Conservation (phyloP, 2,329 filamentous ascomycete species). For the Dothideomycetes sp. region DNA sequence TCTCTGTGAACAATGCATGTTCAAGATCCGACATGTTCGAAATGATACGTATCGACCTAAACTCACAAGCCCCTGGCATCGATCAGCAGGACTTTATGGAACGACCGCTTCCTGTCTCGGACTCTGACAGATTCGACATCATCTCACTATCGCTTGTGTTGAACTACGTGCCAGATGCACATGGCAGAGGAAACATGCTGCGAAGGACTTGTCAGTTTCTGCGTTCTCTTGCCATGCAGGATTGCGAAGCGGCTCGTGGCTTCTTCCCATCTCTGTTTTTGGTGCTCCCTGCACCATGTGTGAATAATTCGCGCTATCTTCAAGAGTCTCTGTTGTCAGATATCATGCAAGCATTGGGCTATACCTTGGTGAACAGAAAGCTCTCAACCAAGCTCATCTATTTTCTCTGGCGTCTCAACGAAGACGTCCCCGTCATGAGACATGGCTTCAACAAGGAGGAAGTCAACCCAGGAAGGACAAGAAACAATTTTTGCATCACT, state of each 20-base stretch:
- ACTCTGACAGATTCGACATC: conserved; percentile 67
- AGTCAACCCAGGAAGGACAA: conserved; percentile 60
- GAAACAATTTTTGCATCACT: conserved; percentile 88
- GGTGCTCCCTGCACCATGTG: conserved; percentile 79
- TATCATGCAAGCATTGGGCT: conserved; percentile 74
- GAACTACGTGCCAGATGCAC: conserved; percentile 81
- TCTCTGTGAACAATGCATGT: conserved; percentile 78
- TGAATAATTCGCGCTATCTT: conserved; percentile 85
- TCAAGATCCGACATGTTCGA: conserved; percentile 62
- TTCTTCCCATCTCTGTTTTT: conserved; percentile 69
- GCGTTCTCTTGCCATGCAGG: conserved; percentile 22
- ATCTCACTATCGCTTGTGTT: conserved; percentile 87
- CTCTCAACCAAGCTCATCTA: conserved; percentile 77
- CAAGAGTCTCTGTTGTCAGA: conserved; percentile 57
- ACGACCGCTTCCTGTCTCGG: conserved; percentile 57
- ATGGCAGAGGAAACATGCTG: conserved; percentile 75
- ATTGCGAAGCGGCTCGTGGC: conserved; percentile 18
- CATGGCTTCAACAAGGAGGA: conserved; percentile 60
- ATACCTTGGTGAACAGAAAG: conserved; percentile 56
- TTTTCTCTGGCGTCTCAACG: conserved; percentile 64
- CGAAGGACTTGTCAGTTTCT: conserved; percentile 65
- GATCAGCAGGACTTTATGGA: conserved; percentile 90
- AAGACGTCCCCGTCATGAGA: conserved; percentile 18
- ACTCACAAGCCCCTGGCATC: conserved; percentile 76
- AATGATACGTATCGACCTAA: conserved; percentile 78